Base-by-base conservation (phyloP, 805 yeast species). In the Candida pini region DNA sequence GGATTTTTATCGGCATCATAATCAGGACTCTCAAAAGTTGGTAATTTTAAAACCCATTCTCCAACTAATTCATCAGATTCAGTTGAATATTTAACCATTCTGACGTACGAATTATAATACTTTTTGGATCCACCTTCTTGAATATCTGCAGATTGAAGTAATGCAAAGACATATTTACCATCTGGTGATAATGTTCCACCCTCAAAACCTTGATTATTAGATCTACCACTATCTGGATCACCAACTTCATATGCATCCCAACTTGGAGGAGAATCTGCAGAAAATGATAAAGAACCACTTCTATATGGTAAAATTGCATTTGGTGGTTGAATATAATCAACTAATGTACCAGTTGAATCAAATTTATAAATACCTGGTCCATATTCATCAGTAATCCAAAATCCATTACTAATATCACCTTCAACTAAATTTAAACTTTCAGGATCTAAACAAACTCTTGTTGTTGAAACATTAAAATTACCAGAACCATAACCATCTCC, bases 341-440 rank as follows among this genome's bases (percentile, higher is more conserved):
- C 15, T 33, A 57, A 34, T 13, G 36, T 30, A 31, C 61, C 62
- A 16, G 37, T 27, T 10, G 57, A 34, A 37, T 43, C 43, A 28
- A 56, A 57, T 30, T 48, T 49, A 43, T 46, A 51, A 18, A 54
- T 30, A 18, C 49, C 48, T n/a, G 62, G 62, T 5, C 62, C 62
- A 33, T 57, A 57, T 34, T 56, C 62, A 39, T 57, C 62, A 28
- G 54, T 37, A 30, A 57, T 48, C 61, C 61, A 54, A 39, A 57
- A 57, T 2, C 62, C 62, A 27, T 56, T 54, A 20, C 34, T 26
- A 26, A 56, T 48, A 28, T 51, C 54, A 30, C 60, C 61, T 18
- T 43, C 42, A 33, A 57, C 39, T 7, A 57, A 40, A 21, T 49
- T 41, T 18, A 57, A 25, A 14, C 55, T 46, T 38, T 57, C 61